A percentile compares a stretch with the other conserved stretches of the same genome.
These are phyloP conservation scores for Beauveria pseudobassiana DNA, from an alignment of 2,329 filamentous ascomycete species.

Conservation along the genomic window DNA sequence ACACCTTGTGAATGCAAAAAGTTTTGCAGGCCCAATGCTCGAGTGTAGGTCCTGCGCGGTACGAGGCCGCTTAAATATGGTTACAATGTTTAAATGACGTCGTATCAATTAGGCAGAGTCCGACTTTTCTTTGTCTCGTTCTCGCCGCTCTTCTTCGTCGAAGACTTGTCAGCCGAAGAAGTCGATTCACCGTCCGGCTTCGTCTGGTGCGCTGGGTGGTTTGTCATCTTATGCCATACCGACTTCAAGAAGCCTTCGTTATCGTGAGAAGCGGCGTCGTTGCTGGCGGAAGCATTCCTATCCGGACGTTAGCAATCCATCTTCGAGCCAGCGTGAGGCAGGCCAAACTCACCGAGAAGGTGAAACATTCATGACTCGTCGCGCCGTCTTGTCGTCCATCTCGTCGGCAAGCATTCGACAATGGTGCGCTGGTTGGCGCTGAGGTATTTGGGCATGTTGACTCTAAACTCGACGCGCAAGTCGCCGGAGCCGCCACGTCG, in stretches of 20 bases:
- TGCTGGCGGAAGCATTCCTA: slow-evolving; percentile 14
- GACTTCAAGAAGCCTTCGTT: slow-evolving; percentile 88
- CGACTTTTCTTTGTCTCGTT: slow-evolving; percentile 18
- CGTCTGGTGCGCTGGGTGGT: slow-evolving; percentile 53
- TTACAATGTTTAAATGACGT: neutral
- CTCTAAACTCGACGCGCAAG: slow-evolving; percentile 87
- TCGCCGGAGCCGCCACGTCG: slow-evolving; percentile 68
- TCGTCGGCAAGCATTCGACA: slow-evolving; percentile 95
- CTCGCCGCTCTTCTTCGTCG: slow-evolving; percentile 16
- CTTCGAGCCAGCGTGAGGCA: neutral
- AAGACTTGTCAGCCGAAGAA: slow-evolving; percentile 10
- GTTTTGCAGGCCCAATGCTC: neutral
- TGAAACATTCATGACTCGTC: slow-evolving; percentile 79
- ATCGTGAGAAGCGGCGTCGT: slow-evolving; percentile 50
- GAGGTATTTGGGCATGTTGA: slow-evolving; percentile 91
- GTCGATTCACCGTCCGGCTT: slow-evolving; percentile 22
- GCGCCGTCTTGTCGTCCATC: slow-evolving; percentile 86
- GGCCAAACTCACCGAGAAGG: slow-evolving; percentile 13
- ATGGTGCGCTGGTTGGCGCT: slow-evolving; percentile 87
- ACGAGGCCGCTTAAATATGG: neutral
- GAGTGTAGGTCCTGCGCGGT: neutral
- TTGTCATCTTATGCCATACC: slow-evolving; percentile 88
- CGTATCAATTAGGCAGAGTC: neutral
- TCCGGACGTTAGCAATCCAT: neutral
- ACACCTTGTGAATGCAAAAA: slow-evolving; percentile 11